A percentile compares a stretch with the other conserved stretches of the same genome.
Conservation (phyloP, 768 basidiomycete species). For the Tephrocybe rancida region DNA sequence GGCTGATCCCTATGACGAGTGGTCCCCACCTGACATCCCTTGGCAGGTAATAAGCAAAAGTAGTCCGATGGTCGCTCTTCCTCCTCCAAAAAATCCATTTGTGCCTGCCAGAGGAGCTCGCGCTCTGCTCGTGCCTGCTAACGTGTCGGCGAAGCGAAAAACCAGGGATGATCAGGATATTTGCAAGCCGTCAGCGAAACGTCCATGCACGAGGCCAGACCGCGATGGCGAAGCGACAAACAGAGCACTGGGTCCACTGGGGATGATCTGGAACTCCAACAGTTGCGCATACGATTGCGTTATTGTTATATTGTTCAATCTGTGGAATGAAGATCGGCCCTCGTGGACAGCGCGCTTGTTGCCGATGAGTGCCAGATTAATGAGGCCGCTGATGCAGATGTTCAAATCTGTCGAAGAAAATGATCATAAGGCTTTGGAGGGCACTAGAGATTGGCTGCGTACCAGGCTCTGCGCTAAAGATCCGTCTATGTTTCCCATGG, state of each 20-base stretch:
- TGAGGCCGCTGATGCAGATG: neutral
- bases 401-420: neutral
- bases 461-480: neutral
- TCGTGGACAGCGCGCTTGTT: neutral
- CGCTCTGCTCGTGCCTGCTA: neutral
- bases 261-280: conserved; percentile 20
- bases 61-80: neutral
- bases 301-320: conserved; percentile 21
- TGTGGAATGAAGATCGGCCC: conserved; percentile 16
- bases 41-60: neutral
- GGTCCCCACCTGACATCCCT: neutral
- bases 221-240: neutral
- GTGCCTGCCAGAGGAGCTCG: neutral
- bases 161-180: neutral
- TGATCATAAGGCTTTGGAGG: neutral
- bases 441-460: neutral
- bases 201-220: neutral
- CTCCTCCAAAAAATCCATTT: neutral
- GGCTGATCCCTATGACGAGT: conserved; percentile 15
- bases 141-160: neutral
- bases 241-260: conserved; percentile 15
- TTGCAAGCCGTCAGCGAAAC: neutral
- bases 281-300: conserved; percentile 35
- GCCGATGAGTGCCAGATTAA: neutral
- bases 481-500: neutral